Conservation (phyloP, 257 asterid genomes). For the Solanum tarijense region DNA sequence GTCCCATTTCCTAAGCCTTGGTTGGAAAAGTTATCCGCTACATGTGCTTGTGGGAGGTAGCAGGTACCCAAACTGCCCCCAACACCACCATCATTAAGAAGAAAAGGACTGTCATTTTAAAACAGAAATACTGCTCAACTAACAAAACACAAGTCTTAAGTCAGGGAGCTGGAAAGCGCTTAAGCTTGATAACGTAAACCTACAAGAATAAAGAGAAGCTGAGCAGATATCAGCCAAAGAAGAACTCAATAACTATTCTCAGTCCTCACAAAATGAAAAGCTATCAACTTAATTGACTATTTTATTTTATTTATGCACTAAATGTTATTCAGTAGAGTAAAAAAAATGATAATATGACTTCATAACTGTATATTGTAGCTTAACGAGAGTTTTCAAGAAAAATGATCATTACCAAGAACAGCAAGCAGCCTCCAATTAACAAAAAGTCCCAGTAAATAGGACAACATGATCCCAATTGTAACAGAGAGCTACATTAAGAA, state of each 20-base stretch:
- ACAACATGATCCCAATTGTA: conserved; percentile 79
- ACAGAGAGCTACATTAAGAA: conserved; percentile 60
- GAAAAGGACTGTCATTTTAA: not conserved
- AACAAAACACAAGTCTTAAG: not conserved
- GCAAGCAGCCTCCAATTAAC: conserved; percentile 85
- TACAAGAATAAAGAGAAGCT: no score
- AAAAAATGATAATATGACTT: not conserved
- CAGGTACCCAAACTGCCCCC: not conserved
- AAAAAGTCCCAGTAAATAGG: conserved; percentile 76
- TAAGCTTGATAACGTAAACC: not conserved
- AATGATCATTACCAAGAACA: conserved; percentile 53
- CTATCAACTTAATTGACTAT: not conserved
- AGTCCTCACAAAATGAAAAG: not conserved
- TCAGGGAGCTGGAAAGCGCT: not conserved
- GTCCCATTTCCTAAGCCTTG: not conserved
- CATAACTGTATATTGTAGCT: not conserved
- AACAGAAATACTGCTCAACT: not conserved
- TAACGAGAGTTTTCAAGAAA: not conserved
- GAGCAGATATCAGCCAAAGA: not conserved
- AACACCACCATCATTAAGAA: not conserved
- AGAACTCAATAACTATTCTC: not conserved
- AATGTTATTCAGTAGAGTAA: not conserved
- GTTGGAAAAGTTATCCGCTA: not conserved
- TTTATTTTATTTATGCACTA: not conserved
- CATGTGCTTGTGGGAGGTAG: not conserved